Conservation (phyloP, 345 rosid species). For the Eucalyptus curtisii region DNA sequence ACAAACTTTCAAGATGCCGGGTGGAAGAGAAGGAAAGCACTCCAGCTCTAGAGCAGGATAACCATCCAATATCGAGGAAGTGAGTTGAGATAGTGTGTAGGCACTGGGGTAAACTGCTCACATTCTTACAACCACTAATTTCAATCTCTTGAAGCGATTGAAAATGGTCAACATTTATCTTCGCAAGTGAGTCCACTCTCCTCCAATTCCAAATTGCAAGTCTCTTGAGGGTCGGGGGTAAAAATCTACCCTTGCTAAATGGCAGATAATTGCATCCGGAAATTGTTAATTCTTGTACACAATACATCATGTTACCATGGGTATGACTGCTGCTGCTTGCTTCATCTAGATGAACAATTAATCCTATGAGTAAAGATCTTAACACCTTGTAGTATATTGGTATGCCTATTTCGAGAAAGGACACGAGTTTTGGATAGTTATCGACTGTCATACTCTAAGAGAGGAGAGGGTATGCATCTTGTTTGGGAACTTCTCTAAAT, state of each 20-base stretch:
- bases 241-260: not conserved
- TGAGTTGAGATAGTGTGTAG: not conserved
- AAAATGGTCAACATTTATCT: not conserved
- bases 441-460: not conserved
- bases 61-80: accelerated
- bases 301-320: not conserved
- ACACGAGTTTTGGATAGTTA: not conserved
- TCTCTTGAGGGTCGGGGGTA: not conserved
- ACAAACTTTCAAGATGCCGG: accelerated
- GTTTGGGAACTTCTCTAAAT: not conserved
- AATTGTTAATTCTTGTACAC: not conserved
- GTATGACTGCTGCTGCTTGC: not conserved
- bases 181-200: not conserved
- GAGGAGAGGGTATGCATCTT: not conserved
- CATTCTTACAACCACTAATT: accelerated
- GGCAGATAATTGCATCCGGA: not conserved
- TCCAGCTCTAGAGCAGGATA: not conserved
- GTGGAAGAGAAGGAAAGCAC: not conserved
- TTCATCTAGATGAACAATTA: not conserved
- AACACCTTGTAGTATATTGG: not conserved
- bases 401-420: not conserved
- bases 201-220: not conserved
- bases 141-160: not conserved
- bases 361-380: not conserved
- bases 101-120: not conserved